Evolutionary conservation across 257 asterid species (phyloP), one percentile per base, ranked within the genome.

Genomic region (Cordia subcordata): DNA sequence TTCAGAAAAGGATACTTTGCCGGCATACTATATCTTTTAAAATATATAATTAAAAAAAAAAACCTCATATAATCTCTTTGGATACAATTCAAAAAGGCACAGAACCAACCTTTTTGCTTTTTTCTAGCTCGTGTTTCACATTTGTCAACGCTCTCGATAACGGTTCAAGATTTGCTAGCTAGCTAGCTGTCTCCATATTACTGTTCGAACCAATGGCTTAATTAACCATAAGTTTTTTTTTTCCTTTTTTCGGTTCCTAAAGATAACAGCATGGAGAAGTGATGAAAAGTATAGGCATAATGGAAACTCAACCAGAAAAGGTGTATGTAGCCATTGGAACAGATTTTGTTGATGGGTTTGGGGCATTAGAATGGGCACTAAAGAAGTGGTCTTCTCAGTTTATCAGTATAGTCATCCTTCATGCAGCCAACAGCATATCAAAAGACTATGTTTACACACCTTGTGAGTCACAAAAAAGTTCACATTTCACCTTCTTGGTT

Each of bases 321-420:
- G 83, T 84, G n/a, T 77, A 76, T 72, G 85, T 87, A 20, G 95
- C 94, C 62, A 69, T 87, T 58, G 87, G 84, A 19, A 57, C 81
- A 53, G 85, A 87, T 61, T 47, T 67, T 32, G 37, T 56, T 45
- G 90, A 87, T 39, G 95, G 95, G 8, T 71, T 87, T 68, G 56
- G 75, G 14, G 85, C 94, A 42, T 52, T 87, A 62, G 76, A 75
- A 56, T 87, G 93, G 88, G 67, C 77, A 50, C 63, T 84, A 13
- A 67, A 60, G 47, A 84, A 68, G 46, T 84, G 90, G 88, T 62
- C 73, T 60, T 55, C 75, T 51, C 64, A 64, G 27, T 57, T 67
- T 5, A 64, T 72, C 72, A 72, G 63, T 56, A 67, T 87, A 17
- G 81, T 82, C 11, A 80, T 87, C 62, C 82, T 84, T 55, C 74